Evolutionary conservation across 176 grass and related monocot species (phyloP).

Genomic region (Thinopyrum elongatum): DNA sequence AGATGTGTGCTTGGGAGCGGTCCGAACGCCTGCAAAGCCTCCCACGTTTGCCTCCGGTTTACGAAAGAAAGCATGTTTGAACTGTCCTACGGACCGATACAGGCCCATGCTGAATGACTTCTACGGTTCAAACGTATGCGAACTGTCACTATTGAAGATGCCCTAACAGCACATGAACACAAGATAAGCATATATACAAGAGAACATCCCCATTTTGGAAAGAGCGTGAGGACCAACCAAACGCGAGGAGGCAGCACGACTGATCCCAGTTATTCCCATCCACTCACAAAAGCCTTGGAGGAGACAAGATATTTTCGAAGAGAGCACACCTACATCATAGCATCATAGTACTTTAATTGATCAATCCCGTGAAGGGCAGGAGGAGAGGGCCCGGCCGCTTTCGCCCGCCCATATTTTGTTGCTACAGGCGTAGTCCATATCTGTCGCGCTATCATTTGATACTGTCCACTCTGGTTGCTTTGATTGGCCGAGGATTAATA

Average conservation of each 20-base stretch:
- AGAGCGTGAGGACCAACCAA: not conserved
- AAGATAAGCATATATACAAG: too few species aligned
- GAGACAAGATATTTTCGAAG: conserved; percentile 48
- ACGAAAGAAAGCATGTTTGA: too few species aligned
- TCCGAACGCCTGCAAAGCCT: too few species aligned
- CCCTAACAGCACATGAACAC: too few species aligned
- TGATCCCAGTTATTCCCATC: conserved; percentile 4
- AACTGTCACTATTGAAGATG: too few species aligned
- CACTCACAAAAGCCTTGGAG: not conserved
- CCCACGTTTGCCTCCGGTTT: too few species aligned
- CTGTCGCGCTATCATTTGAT: not conserved
- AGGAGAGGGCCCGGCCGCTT: not conserved
- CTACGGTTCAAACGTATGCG: too few species aligned
- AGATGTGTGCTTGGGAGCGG: too few species aligned
- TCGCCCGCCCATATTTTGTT: not conserved
- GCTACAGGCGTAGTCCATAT: not conserved
- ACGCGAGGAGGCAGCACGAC: not conserved
- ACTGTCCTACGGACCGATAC: too few species aligned
- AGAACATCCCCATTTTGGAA: not conserved
- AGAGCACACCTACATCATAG: conserved; percentile 26
- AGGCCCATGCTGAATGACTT: too few species aligned
- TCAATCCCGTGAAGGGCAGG: not conserved
- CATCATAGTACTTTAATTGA: not conserved
- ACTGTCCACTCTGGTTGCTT: not conserved
- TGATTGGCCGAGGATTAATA: not conserved